phyloP scores from a whole-genome alignment of 2,329 filamentous ascomycete genomes.

The Pseudogymnoascus sp. region DNA sequence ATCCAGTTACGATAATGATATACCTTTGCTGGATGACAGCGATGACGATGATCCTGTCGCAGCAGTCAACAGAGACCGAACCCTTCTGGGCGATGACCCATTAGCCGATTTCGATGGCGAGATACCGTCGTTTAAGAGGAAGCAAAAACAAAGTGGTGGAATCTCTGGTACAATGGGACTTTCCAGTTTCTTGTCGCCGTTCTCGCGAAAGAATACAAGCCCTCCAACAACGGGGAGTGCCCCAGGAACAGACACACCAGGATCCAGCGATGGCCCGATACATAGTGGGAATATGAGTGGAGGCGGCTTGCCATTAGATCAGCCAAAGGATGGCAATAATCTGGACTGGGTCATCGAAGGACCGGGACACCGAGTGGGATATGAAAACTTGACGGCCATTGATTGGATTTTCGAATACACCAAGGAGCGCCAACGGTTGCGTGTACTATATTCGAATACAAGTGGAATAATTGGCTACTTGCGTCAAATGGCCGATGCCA shows the following conservation, averaged over 20 bases:
- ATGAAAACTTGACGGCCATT: conserved; percentile 93
- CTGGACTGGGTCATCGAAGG: conserved; percentile 87
- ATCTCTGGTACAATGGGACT: not conserved
- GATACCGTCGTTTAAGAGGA: conserved; percentile 64
- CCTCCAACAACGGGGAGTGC: conserved; percentile 22
- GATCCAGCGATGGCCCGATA: conserved; percentile 13
- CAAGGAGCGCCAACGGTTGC: conserved; percentile 82
- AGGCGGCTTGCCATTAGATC: conserved; percentile 13
- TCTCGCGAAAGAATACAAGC: conserved; percentile 19
- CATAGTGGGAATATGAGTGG: conserved; percentile 17
- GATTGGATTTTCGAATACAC: conserved; percentile 99
- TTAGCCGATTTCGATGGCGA: conserved; percentile 42
- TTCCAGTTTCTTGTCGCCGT: conserved; percentile 23
- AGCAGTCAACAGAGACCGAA: conserved; percentile 23
- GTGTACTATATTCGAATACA: conserved; percentile 63
- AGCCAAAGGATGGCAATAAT: conserved; percentile 40
- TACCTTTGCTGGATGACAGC: conserved; percentile 33
- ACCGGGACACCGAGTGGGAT: conserved; percentile 80
- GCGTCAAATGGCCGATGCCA: conserved; percentile 69
- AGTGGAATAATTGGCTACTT: conserved; percentile 66
- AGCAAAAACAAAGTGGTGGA: conserved; percentile 38
- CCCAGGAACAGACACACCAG: conserved; percentile 20
- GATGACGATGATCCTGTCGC: conserved; percentile 31
- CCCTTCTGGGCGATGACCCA: conserved; percentile 49
- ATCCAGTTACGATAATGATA: conserved; percentile 15